Base-by-base conservation (phyloP, 805 yeast genomes). In the Candida krabiensis region DNA sequence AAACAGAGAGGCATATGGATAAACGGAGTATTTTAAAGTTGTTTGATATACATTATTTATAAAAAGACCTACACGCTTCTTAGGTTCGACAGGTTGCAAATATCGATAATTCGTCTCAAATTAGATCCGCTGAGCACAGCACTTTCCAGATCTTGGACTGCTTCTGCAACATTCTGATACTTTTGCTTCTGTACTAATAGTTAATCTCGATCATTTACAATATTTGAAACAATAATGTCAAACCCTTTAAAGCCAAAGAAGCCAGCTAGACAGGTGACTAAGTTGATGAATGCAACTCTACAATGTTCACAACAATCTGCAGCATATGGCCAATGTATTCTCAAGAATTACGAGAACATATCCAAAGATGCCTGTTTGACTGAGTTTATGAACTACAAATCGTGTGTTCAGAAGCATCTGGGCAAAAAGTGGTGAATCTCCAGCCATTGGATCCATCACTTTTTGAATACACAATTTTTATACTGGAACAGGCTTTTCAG, bases 311-410 rank as follows among this genome's bases (percentile, higher is more conserved):
- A 44, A 19, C 57, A 52, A 14, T 60, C 66, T 2, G 37, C 46
- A 4, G 69, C 66, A 0, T 80, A 80, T 49, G 85, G 83, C 6
- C 67, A 73, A 46, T 80, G 86, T 48, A 64, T 80, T 16, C 56
- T 79, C 29, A 57, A 60, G 29, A 64, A 69, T 34, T 78, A 79
- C 55, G 67, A 72, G 41, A 72, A 71, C 31, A 69, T 79, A 27
- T 53, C 69, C 11, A 70, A 73, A 40, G 77, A 75, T 44, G 67
- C 71, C n/a, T 80, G 85, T 51, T 64, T 61, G 30, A 51, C 62
- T 21, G 82, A 80, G 54, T 80, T 80, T 41, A 43, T 55, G 16
- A 50, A 51, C 24, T 79, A 77, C 56, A 76, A 70, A 46, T 45
- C 58, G 14, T 80, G 86, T 56, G 79, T 79, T 9, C 55, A 64